Evolutionary conservation across 169 alveolate genomes (phyloP).

Genomic region (Plasmodium ovale): DNA sequence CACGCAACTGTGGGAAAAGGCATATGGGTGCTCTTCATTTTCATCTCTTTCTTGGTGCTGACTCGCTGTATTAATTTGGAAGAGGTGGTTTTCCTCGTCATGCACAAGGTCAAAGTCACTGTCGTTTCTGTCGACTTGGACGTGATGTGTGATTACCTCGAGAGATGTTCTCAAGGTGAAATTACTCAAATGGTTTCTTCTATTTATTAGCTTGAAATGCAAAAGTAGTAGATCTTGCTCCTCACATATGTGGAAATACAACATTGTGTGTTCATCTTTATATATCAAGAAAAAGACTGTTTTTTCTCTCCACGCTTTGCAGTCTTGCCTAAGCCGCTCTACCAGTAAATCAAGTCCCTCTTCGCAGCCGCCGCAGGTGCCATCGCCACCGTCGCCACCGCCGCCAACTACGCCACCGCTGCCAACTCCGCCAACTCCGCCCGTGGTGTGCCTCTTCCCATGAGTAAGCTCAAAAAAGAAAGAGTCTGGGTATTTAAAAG

Average conservation of each 20-base stretch:
- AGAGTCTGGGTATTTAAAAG: slow-evolving; percentile 63
- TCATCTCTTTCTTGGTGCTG: background rate
- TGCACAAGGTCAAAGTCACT: background rate
- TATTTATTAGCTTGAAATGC: background rate
- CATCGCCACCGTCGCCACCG: background rate
- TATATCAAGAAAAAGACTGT: background rate
- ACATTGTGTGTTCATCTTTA: slow-evolving; percentile 12
- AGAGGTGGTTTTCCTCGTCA: background rate
- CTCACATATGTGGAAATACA: slow-evolving; percentile 8
- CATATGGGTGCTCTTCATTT: too few relatives aligned
- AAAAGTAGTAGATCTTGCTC: slow-evolving; percentile 12
- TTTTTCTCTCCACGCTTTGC: background rate
- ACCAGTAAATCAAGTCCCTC: background rate
- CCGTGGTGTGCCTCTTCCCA: background rate
- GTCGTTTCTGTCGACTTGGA: background rate
- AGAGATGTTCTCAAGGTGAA: slow-evolving; percentile 6
- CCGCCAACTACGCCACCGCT: background rate
- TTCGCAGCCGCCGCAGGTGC: background rate
- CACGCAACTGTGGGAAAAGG: too few relatives aligned
- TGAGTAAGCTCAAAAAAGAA: slow-evolving; percentile 9
- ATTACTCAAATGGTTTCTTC: background rate
- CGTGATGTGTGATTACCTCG: background rate
- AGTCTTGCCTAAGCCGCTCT: background rate
- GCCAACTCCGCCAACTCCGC: too few relatives aligned
- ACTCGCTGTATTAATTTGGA: background rate